These are phyloP conservation scores for Pyricularia sp. DNA, from an alignment of 2,329 filamentous ascomycete species.

Conservation along the genomic window DNA sequence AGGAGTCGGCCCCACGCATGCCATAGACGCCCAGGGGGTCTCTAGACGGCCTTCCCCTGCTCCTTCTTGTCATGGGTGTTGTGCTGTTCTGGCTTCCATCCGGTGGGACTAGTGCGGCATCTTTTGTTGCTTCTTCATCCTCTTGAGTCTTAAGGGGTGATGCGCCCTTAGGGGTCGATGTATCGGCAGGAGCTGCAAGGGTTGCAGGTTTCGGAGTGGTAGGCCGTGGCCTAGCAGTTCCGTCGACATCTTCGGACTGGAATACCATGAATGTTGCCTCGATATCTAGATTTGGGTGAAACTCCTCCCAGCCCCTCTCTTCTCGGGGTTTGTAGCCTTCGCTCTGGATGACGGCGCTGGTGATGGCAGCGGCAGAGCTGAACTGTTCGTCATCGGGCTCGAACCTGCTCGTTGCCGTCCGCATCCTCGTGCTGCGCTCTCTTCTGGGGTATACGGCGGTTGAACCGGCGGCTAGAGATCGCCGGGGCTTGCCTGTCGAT, in stretches of 20 bases:
- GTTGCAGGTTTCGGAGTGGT: constrained; percentile 6
- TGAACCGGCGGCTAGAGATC: constrained; percentile 27
- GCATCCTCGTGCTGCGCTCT: constrained; percentile 43
- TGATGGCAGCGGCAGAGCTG: constrained; percentile 78
- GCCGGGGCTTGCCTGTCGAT: constrained; percentile 9
- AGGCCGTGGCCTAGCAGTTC: constrained; percentile 39
- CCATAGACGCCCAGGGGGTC: constrained; percentile 42
- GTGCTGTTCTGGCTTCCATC: background rate
- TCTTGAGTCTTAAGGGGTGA: background rate
- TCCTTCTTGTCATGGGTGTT: constrained; percentile 25
- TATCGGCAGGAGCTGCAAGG: background rate
- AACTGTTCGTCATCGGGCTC: constrained; percentile 54
- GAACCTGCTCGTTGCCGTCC: constrained; percentile 36
- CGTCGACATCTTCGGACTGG: constrained; percentile 74
- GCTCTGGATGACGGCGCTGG: constrained; percentile 75
- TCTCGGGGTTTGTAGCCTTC: constrained; percentile 97
- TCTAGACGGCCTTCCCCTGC: constrained; percentile 30
- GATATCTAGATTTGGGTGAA: constrained; percentile 89
- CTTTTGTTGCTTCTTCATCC: background rate
- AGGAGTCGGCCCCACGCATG: constrained; percentile 17
- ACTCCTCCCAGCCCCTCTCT: constrained; percentile 95
- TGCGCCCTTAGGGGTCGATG: background rate
- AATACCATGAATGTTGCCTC: constrained; percentile 69
- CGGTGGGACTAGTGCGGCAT: background rate
- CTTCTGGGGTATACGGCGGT: constrained; percentile 37